These are phyloP conservation scores for Lentinula sp. DNA, from an alignment of 768 basidiomycete genomes.

Conservation along the genomic window DNA sequence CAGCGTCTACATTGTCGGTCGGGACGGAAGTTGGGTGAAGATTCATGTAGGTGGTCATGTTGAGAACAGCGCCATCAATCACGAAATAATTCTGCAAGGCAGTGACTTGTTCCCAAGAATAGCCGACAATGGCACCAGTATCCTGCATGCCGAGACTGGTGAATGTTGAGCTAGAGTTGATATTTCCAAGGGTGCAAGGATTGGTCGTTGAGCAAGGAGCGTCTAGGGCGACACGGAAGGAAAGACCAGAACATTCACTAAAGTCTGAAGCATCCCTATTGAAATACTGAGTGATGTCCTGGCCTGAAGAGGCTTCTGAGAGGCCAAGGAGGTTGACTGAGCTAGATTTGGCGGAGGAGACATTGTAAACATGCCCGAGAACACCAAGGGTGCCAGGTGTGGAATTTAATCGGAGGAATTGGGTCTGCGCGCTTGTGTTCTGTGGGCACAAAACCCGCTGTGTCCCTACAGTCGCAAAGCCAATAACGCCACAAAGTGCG, in stretches of 20 bases:
- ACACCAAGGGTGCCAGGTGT: constrained; percentile 64
- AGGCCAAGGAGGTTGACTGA: constrained; percentile 57
- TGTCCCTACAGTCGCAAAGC: constrained; percentile 92
- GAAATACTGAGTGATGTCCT: constrained; percentile 89
- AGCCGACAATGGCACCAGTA: constrained; percentile 71
- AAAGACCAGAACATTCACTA: constrained; percentile 53
- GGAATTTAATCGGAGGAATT: constrained; percentile 51
- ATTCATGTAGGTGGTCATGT: constrained; percentile 80
- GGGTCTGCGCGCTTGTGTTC: constrained; percentile 30
- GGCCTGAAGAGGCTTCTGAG: constrained; percentile 51
- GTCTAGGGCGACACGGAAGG: constrained; percentile 67
- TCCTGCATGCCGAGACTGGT: constrained; percentile 55
- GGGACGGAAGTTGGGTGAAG: constrained; percentile 64
- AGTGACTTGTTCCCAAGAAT: constrained; percentile 86
- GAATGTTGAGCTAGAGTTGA: constrained; percentile 53
- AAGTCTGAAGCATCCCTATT: constrained; percentile 63
- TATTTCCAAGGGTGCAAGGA: constrained; percentile 61
- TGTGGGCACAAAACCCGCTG: constrained; percentile 88
- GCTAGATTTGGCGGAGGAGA: constrained; percentile 43
- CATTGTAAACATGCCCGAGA: constrained; percentile 72
- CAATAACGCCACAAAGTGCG: constrained; percentile 71
- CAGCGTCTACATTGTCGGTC: constrained; percentile 74
- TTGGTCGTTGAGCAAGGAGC: constrained; percentile 57
- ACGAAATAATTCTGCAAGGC: constrained; percentile 73
- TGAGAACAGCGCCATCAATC: constrained; percentile 89